These are phyloP conservation scores for Flaveria linearis DNA, from an alignment of 129 eudicot species.

Conservation along the genomic window DNA sequence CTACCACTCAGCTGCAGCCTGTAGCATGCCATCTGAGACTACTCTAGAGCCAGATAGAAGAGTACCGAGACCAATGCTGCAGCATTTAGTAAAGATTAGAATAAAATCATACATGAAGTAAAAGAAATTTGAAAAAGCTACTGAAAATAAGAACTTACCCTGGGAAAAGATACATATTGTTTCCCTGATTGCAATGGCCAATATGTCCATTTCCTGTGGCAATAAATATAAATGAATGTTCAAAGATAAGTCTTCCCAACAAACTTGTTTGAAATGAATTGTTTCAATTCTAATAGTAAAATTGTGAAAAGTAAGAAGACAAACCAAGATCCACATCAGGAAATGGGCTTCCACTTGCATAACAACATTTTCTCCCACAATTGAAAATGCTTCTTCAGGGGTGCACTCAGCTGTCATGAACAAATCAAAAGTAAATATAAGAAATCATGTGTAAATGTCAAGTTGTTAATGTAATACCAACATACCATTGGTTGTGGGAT, in stretches of 20 bases:
- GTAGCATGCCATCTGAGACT: conserved; percentile 97
- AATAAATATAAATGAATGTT: background rate
- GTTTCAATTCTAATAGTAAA: conserved; percentile 9
- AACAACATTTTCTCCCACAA: conserved; percentile 84
- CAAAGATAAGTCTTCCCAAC: conserved; percentile 1
- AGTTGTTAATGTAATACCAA: conserved; percentile 16
- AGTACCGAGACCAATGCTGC: conserved; percentile 95
- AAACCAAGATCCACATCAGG: conserved; percentile 86
- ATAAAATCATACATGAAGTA: background rate
- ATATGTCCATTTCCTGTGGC: conserved; percentile 70
- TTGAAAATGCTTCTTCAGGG: conserved; percentile 86
- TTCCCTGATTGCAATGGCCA: conserved; percentile 96
- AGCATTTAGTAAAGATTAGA: conserved; percentile 17
- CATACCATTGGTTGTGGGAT: conserved; percentile 88
- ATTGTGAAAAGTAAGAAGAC: conserved; percentile 25
- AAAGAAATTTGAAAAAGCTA: background rate
- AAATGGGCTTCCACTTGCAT: conserved; percentile 98
- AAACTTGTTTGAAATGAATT: background rate
- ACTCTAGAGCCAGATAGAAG: conserved; percentile 88
- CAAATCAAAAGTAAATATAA: background rate
- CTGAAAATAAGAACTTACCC: conserved; percentile 56
- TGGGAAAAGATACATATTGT: conserved; percentile 96
- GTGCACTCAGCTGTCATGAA: conserved; percentile 84
- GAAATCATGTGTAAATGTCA: conserved; percentile 1
- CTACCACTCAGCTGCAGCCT: conserved; percentile 99